Evolutionary conservation across 2,329 filamentous ascomycete genomes (phyloP).

Genomic region (Drechslera avenae): DNA sequence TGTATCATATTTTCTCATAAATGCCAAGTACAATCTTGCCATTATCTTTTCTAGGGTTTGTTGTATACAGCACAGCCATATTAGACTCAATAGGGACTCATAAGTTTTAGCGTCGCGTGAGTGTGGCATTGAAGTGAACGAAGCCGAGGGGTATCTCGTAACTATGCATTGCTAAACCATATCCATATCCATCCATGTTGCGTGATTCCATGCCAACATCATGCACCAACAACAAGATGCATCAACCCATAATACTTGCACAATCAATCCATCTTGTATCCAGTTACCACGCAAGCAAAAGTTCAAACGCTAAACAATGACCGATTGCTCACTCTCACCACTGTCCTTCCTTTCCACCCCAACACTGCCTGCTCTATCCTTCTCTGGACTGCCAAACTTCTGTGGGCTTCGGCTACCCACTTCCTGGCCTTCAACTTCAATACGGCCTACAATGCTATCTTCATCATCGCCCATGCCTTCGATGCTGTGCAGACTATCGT

Average conservation of each 20-base stretch:
- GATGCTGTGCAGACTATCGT: slow-evolving; percentile 25
- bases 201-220: slow-evolving; percentile 1
- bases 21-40: background rate
- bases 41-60: background rate
- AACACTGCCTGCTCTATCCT: background rate
- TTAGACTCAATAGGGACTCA: no score
- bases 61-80: no score
- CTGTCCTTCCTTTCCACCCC: background rate
- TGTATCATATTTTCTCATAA: no score
- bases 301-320: slow-evolving; percentile 2
- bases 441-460: slow-evolving; percentile 11
- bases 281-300: background rate
- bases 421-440: slow-evolving; percentile 6
- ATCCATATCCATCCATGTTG: slow-evolving; percentile 5
- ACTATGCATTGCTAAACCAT: slow-evolving; percentile 13
- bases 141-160: slow-evolving; percentile 11
- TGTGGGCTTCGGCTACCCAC: slow-evolving; percentile 5
- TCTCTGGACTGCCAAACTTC: slow-evolving; percentile 6
- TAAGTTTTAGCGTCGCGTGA: no score
- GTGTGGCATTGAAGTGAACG: no score
- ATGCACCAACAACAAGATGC: background rate
- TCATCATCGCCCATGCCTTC: slow-evolving; percentile 17
- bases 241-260: background rate
- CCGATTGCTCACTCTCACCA: background rate
- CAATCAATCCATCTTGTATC: background rate